These are phyloP conservation scores for Solanum bulbocastanum DNA, from an alignment of 257 asterid species.

Conservation along the genomic window DNA sequence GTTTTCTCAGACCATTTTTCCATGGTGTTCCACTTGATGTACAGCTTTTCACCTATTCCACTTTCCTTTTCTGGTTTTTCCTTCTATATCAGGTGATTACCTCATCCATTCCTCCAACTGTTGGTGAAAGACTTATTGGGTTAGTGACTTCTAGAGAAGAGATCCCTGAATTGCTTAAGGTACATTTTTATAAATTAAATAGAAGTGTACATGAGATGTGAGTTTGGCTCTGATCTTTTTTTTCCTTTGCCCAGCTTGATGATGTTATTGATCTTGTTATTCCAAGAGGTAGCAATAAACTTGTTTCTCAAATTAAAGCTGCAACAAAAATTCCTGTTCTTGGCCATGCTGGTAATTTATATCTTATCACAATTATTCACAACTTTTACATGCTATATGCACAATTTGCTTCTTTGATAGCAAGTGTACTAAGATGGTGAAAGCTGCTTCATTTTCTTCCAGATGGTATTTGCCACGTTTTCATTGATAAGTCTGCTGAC, in stretches of 20 bases:
- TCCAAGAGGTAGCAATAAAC: constrained; percentile 89
- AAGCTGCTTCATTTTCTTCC: constrained; percentile 5
- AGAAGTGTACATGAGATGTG: neutral
- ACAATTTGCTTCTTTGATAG: neutral
- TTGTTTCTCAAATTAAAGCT: constrained; percentile 75
- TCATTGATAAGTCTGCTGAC: constrained; percentile 59
- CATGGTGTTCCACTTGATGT: neutral
- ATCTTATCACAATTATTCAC: neutral
- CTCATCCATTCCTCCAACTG: constrained; percentile 49
- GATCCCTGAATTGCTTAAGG: constrained; percentile 79
- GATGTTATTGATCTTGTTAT: constrained; percentile 87
- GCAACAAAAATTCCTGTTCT: constrained; percentile 84
- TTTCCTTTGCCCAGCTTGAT: constrained; percentile 42
- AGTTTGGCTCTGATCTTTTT: neutral
- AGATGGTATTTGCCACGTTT: constrained; percentile 89
- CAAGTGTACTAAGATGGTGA: neutral
- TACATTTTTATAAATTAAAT: constrained; percentile 4
- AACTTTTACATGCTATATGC: neutral
- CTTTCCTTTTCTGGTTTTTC: neutral
- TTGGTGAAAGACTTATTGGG: constrained; percentile 70
- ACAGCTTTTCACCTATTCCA: neutral
- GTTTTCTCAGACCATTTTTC: neutral
- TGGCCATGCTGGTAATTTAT: constrained; percentile 67
- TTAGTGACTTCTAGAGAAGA: constrained; percentile 74
- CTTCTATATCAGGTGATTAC: constrained; percentile 46